Conservation (phyloP, 2,329 filamentous ascomycete genomes). For the Trichoderma sp. region DNA sequence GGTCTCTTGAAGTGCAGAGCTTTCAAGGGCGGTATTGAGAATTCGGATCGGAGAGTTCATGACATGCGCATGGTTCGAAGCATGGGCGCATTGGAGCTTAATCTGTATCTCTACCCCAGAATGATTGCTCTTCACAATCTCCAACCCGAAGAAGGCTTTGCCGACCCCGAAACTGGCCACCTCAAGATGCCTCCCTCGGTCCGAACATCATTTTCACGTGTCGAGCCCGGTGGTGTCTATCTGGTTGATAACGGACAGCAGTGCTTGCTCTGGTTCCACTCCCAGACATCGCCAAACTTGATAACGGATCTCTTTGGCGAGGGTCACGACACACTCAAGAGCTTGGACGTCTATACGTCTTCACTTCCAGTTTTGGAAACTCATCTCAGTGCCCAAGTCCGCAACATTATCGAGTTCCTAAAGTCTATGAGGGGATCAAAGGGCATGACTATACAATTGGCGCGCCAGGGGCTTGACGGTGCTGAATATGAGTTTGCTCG, state of each 20-base stretch:
- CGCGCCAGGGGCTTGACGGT: constrained; percentile 87
- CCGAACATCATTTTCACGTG: constrained; percentile 79
- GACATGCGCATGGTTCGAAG: constrained; percentile 87
- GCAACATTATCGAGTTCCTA: constrained; percentile 89
- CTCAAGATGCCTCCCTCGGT: constrained; percentile 77
- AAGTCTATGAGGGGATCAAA: constrained; percentile 79
- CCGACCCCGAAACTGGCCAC: constrained; percentile 81
- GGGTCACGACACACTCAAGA: constrained; percentile 65
- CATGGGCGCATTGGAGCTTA: constrained; percentile 82
- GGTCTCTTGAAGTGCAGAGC: constrained; percentile 85
- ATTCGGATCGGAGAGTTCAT: constrained; percentile 84
- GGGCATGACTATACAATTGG: constrained; percentile 83
- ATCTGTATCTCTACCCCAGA: constrained; percentile 89
- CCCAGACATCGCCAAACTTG: constrained; percentile 87
- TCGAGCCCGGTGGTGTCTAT: constrained; percentile 92
- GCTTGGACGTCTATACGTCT: constrained; percentile 77
- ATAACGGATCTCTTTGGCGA: constrained; percentile 87
- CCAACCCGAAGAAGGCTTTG: constrained; percentile 82
- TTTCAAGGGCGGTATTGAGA: constrained; percentile 89
- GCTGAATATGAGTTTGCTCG: constrained; percentile 96
- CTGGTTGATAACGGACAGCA: constrained; percentile 93
- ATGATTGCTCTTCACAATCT: constrained; percentile 92
- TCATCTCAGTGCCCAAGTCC: constrained; percentile 89
- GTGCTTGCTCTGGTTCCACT: constrained; percentile 88
- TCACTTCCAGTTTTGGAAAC: constrained; percentile 82